phyloP scores from a whole-genome alignment of 2,329 filamentous ascomycete genomes.

The Alternaria consortialis region DNA sequence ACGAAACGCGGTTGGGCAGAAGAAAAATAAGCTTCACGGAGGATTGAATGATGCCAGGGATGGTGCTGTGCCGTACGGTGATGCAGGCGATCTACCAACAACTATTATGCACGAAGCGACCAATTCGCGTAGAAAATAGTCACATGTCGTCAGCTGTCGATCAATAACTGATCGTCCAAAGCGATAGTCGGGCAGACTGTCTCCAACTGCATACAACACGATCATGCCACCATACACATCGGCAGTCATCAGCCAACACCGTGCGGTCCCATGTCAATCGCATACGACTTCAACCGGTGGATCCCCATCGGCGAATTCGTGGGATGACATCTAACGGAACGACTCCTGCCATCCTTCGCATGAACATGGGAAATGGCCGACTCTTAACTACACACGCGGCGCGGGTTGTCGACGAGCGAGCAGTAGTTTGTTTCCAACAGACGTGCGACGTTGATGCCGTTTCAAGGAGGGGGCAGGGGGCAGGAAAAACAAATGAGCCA shows the following conservation, averaged over 20 bases:
- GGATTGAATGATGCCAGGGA: neutral
- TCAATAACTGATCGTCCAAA: neutral
- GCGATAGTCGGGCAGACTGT: neutral
- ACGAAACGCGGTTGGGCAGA: neutral
- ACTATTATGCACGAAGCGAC: neutral
- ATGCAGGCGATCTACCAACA: constrained; percentile 1
- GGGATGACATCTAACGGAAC: constrained; percentile 10
- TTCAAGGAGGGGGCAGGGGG: constrained; percentile 33
- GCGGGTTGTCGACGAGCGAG: constrained; percentile 11
- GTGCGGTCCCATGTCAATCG: neutral
- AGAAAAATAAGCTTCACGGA: constrained; percentile 6
- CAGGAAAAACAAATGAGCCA: constrained; percentile 29
- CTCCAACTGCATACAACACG: constrained; percentile 3
- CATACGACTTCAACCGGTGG: constrained; percentile 2
- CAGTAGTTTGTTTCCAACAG: constrained; percentile 29
- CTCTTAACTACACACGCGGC: constrained; percentile 20
- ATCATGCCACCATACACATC: neutral
- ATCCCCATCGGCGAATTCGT: neutral
- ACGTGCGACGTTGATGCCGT: constrained; percentile 40
- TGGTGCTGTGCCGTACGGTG: neutral
- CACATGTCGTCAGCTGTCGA: constrained; percentile 3
- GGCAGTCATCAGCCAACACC: neutral
- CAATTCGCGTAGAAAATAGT: neutral
- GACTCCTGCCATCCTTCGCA: constrained; percentile 14
- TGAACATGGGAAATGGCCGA: constrained; percentile 17